These are phyloP conservation scores for Marchantia paleacea DNA, from an alignment of 225 moss, liverwort and hornwort species.

Conservation along the genomic window DNA sequence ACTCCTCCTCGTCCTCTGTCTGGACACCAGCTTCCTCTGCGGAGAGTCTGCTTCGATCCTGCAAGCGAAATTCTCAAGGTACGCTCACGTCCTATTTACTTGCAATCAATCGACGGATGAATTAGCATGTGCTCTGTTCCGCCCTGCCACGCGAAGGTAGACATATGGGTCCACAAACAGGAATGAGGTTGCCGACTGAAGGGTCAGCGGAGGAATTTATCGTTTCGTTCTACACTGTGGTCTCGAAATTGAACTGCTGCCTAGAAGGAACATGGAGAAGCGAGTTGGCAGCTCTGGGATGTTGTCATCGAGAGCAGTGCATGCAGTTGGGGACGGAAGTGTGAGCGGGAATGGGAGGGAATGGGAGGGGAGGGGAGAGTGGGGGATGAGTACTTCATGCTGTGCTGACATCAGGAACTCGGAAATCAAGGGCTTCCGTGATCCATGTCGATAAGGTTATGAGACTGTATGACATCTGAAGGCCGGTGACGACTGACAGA, in stretches of 20 bases:
- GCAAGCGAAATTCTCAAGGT: neutral
- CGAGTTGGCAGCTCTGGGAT: neutral
- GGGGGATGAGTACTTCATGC: neutral
- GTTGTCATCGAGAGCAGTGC: neutral
- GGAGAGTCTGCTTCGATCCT: neutral
- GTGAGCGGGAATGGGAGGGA: neutral
- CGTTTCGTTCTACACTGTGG: neutral
- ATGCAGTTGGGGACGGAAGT: neutral
- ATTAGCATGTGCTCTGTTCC: too few relatives aligned
- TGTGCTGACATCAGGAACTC: neutral
- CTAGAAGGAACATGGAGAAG: neutral
- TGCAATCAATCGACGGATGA: too few relatives aligned
- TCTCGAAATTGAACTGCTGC: neutral
- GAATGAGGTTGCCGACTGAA: neutral
- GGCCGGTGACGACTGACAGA: neutral
- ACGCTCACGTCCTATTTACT: too few relatives aligned
- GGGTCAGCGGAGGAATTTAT: neutral
- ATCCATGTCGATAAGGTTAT: neutral
- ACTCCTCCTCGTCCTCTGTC: neutral
- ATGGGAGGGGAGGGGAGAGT: neutral
- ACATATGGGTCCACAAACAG: neutral
- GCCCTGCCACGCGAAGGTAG: neutral
- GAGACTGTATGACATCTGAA: neutral
- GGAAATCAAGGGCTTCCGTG: neutral
- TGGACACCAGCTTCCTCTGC: neutral